These are phyloP conservation scores for Sclerotinia spermophila DNA, from an alignment of 2,329 filamentous ascomycete genomes.

Conservation along the genomic window DNA sequence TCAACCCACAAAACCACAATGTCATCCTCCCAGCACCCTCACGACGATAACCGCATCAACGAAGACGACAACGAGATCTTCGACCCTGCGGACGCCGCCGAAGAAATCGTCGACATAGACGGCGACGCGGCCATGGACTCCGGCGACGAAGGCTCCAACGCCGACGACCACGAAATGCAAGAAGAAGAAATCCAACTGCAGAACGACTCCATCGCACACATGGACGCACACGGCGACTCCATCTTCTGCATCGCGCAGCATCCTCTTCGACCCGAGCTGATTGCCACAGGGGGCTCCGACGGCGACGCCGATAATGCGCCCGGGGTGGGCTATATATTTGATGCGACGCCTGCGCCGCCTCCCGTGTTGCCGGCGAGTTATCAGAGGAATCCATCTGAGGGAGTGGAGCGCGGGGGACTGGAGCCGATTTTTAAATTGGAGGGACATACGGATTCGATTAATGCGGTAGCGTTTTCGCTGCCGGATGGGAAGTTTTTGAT, in stretches of 20 bases:
- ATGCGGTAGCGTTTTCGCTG: constrained; percentile 77
- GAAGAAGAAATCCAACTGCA: constrained; percentile 72
- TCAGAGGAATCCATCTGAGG: constrained; percentile 60
- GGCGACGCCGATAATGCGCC: constrained; percentile 56
- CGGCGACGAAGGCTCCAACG: constrained; percentile 50
- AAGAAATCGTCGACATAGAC: constrained; percentile 62
- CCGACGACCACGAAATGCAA: constrained; percentile 50
- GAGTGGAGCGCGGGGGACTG: constrained; percentile 57
- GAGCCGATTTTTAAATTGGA: constrained; percentile 69
- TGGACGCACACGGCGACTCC: constrained; percentile 84
- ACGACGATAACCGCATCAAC: constrained; percentile 28
- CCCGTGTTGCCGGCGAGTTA: constrained; percentile 76
- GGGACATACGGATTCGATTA: constrained; percentile 91
- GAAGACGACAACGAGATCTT: constrained; percentile 65
- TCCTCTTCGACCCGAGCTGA: constrained; percentile 69
- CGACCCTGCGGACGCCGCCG: constrained; percentile 70
- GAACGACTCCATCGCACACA: constrained; percentile 92
- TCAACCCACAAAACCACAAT: constrained; percentile 20
- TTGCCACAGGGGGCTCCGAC: constrained; percentile 80
- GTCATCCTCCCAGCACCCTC: constrained; percentile 28
- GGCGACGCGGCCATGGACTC: constrained; percentile 80
- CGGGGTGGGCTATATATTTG: constrained; percentile 83
- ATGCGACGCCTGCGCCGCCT: constrained; percentile 60
- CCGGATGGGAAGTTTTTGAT: constrained; percentile 79
- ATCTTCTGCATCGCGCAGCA: constrained; percentile 96